These are phyloP conservation scores for Phytophthora crassamura DNA, from an alignment of 352 stramenopile genomes.

Conservation along the genomic window DNA sequence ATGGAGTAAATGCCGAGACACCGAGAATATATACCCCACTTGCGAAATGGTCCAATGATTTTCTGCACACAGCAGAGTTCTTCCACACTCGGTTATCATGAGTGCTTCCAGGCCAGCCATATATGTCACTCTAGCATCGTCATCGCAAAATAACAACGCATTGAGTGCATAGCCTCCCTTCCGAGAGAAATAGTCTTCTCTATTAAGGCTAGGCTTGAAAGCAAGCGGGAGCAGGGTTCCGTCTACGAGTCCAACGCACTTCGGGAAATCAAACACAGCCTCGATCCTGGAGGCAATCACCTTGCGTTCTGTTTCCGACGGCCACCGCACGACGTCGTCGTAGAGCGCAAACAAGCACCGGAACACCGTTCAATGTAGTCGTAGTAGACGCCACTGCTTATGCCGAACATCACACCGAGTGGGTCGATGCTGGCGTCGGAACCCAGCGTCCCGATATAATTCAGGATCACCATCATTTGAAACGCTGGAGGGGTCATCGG, in stretches of 20 bases:
- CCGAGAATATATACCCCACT: slow-evolving; percentile 15
- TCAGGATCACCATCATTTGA: slow-evolving; percentile 8
- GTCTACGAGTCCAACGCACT: background rate
- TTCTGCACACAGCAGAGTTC: slow-evolving; percentile 6
- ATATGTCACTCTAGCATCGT: slow-evolving; percentile 3
- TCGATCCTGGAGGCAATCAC: background rate
- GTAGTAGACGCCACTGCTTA: background rate
- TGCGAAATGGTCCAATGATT: slow-evolving; percentile 13
- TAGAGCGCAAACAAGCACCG: background rate
- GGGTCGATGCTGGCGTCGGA: background rate
- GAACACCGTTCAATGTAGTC: slow-evolving; percentile 1
- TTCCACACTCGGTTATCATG: slow-evolving; percentile 16
- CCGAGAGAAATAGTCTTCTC: background rate
- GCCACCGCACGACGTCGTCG: background rate
- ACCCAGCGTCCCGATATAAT: slow-evolving; percentile 10
- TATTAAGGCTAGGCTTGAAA: background rate
- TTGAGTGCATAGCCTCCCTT: background rate
- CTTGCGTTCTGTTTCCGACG: background rate
- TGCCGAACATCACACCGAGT: background rate
- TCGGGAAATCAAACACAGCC: background rate
- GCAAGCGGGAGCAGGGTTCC: background rate
- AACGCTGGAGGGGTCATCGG: background rate
- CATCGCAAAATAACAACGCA: slow-evolving; percentile 9
- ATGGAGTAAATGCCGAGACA: slow-evolving; percentile 16
- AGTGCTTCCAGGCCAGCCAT: slow-evolving; percentile 5